phyloP scores from a whole-genome alignment of 495 filamentous ascomycete genomes.

The Jackrogersella minutella region DNA sequence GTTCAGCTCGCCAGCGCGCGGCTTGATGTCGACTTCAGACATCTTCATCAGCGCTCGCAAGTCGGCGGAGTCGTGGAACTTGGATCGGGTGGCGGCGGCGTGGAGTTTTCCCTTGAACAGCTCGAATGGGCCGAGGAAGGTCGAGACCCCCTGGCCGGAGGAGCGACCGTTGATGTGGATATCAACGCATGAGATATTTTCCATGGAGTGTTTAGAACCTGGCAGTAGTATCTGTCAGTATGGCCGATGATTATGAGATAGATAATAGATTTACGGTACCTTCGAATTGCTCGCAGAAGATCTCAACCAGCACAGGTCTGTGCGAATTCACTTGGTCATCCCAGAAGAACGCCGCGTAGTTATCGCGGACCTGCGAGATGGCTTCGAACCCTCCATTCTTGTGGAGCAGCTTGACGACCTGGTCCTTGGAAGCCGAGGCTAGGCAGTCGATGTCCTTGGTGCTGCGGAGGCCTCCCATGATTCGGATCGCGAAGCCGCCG shows the following conservation, averaged over 20 bases:
- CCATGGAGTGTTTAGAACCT: not conserved
- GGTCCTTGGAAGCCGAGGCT: slow-evolving; percentile 17
- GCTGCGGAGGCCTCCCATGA: slow-evolving; percentile 14
- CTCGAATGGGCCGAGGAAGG: slow-evolving; percentile 38
- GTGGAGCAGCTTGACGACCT: slow-evolving; percentile 11
- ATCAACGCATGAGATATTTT: not conserved
- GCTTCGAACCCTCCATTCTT: not conserved
- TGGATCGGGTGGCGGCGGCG: slow-evolving; percentile 37
- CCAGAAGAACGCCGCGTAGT: slow-evolving; percentile 10
- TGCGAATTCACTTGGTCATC: not conserved
- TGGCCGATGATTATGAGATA: too few relatives aligned
- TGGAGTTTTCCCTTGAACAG: slow-evolving; percentile 45
- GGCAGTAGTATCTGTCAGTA: not conserved
- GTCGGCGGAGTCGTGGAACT: slow-evolving; percentile 38
- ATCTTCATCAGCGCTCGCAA: slow-evolving; percentile 29
- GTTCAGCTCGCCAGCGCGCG: not conserved
- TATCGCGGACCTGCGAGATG: not conserved
- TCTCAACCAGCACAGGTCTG: not conserved
- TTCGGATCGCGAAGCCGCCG: slow-evolving; percentile 26
- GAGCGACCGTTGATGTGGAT: slow-evolving; percentile 12
- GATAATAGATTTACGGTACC: not conserved
- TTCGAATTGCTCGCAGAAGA: slow-evolving; percentile 6
- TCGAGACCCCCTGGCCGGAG: slow-evolving; percentile 21
- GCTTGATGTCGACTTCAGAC: not conserved
- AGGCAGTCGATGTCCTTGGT: slow-evolving; percentile 37